Evolutionary conservation across 2,329 filamentous ascomycete genomes (phyloP).

Genomic region (Apiospora rasikravindrae): DNA sequence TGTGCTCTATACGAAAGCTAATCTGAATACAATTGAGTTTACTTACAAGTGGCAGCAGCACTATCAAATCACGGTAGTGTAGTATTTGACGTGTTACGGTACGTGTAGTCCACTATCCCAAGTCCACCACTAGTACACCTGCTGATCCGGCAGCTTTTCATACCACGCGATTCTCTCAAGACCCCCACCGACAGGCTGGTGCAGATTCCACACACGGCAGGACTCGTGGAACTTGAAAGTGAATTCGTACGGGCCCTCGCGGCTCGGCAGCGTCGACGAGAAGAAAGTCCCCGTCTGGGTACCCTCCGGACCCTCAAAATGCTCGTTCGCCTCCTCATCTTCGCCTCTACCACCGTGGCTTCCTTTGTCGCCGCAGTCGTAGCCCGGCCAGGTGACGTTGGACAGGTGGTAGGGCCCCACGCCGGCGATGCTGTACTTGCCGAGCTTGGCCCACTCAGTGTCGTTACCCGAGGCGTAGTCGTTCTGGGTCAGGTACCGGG

Average conservation of each 20-base stretch:
- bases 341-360: neutral
- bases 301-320: neutral
- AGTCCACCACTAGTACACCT: neutral
- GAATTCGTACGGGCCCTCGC: neutral
- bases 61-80: no score
- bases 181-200: neutral
- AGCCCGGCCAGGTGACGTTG: neutral
- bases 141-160: neutral
- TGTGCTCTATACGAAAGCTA: no score
- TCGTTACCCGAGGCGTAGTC: neutral
- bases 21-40: no score
- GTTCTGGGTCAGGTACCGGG: neutral
- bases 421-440: neutral
- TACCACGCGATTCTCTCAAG: neutral
- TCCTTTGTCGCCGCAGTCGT: neutral
- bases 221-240: neutral
- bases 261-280: neutral
- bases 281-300: neutral
- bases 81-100: no score
- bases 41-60: no score
- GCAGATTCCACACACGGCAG: neutral
- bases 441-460: neutral
- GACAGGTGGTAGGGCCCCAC: neutral
- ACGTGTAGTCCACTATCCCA: no score
- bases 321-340: neutral